A percentile compares a stretch with the other conserved stretches of the same genome.
Evolutionary conservation across 352 stramenopile species (phyloP).

Genomic region (Phytophthora citrophthora): DNA sequence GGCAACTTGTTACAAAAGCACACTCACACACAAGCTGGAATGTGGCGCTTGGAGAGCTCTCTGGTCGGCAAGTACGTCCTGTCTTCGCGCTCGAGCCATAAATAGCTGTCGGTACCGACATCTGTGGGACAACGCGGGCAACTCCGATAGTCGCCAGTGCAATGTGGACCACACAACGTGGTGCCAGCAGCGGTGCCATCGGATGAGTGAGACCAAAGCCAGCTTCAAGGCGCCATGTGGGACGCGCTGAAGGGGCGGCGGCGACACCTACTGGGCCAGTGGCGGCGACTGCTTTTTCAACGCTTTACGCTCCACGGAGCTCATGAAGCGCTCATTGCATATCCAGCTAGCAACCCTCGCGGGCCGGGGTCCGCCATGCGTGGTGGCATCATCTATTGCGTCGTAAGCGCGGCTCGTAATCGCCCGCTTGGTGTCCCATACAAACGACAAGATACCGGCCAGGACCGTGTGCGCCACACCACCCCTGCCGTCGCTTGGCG

Average conservation of each 20-base stretch:
- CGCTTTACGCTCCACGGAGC: not conserved
- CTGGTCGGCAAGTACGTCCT: too few species aligned
- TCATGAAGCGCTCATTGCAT: not conserved
- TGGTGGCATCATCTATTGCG: constrained; percentile 17
- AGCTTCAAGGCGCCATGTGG: constrained; percentile 5
- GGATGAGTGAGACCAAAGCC: constrained; percentile 16
- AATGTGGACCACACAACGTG: constrained; percentile 5
- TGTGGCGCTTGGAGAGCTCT: too few species aligned
- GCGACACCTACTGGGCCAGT: not conserved
- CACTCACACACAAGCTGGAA: too few species aligned
- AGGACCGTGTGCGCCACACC: constrained; percentile 4
- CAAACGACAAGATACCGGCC: constrained; percentile 20
- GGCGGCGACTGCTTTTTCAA: not conserved
- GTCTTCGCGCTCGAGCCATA: too few species aligned
- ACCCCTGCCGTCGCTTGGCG: constrained; percentile 20
- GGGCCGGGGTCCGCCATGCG: not conserved
- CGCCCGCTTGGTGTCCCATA: constrained; percentile 20
- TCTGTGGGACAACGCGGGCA: constrained; percentile 21
- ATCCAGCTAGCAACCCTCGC: not conserved
- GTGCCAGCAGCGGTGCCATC: constrained; percentile 19
- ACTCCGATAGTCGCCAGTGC: constrained; percentile 26
- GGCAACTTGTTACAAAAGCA: too few species aligned
- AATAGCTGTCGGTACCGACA: constrained; percentile 5
- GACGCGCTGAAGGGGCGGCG: not conserved
- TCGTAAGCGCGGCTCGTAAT: constrained; percentile 26